Evolutionary conservation across 345 rosid species (phyloP).

Genomic region (Camelina sativa): DNA sequence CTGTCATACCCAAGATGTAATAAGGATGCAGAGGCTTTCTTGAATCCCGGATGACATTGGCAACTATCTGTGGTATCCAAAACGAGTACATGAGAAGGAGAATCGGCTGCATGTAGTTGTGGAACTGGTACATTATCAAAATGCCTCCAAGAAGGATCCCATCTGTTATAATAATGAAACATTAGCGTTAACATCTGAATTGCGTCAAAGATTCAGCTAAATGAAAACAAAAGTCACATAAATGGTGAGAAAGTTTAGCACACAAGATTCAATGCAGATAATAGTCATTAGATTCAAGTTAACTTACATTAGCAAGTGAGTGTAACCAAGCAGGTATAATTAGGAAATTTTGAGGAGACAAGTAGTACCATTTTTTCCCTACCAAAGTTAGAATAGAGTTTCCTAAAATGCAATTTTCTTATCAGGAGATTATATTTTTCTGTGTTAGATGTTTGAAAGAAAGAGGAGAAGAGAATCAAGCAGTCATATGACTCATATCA

Average conservation of each 20-base stretch:
- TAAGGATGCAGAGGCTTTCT: slow-evolving; percentile 96
- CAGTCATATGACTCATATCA: slow-evolving; percentile 15
- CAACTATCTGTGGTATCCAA: slow-evolving; percentile 94
- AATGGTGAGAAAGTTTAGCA: neutral
- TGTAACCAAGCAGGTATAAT: neutral
- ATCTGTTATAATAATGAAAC: slow-evolving; percentile 55
- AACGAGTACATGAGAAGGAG: slow-evolving; percentile 89
- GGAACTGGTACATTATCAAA: slow-evolving; percentile 91
- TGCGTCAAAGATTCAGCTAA: neutral
- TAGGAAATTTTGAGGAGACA: neutral
- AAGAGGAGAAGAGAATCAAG: neutral
- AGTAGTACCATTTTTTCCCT: slow-evolving; percentile 2
- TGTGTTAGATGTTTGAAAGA: slow-evolving; percentile 14
- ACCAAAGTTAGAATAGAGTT: neutral
- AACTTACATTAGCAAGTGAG: slow-evolving; percentile 2
- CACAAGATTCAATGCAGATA: neutral
- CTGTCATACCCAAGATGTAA: slow-evolving; percentile 87
- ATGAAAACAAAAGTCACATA: neutral
- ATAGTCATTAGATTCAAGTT: neutral
- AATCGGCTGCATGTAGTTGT: slow-evolving; percentile 71
- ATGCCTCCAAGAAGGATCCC: slow-evolving; percentile 99
- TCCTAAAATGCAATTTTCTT: neutral
- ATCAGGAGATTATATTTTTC: neutral
- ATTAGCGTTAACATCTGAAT: slow-evolving; percentile 24
- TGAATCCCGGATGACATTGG: slow-evolving; percentile 84